Evolutionary conservation across 495 filamentous ascomycete species (phyloP).

Genomic region (Aspergillus leporis): DNA sequence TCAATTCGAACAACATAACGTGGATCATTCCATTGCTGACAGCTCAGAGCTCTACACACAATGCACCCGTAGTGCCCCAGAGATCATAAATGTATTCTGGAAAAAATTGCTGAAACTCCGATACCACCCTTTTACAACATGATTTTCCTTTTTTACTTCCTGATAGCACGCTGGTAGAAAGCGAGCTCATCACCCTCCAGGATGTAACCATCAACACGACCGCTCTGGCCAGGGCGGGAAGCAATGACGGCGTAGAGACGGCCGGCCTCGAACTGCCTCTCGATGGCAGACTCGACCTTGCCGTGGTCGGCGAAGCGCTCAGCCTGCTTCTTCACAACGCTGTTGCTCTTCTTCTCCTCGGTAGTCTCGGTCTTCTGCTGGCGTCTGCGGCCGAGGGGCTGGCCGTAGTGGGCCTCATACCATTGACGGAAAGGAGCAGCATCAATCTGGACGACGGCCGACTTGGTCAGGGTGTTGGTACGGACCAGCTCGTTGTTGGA

Average conservation of each 20-base stretch:
- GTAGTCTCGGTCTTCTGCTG: slow-evolving; percentile 71
- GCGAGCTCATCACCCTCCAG: slow-evolving; percentile 98
- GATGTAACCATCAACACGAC: slow-evolving; percentile 94
- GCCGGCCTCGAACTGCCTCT: slow-evolving; percentile 98
- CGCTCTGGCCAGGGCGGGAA: slow-evolving; percentile 92
- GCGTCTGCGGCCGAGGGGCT: slow-evolving; percentile 81
- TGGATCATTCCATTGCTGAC: slow-evolving; percentile 42
- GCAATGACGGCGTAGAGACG: slow-evolving; percentile 91
- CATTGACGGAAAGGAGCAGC: slow-evolving; percentile 98
- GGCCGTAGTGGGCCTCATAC: slow-evolving; percentile 99
- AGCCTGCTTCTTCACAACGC: slow-evolving; percentile 93
- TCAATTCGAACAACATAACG: slow-evolving; percentile 19
- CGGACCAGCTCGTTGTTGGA: slow-evolving; percentile 99
- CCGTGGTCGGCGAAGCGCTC: slow-evolving; percentile 73
- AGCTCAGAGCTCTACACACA: slow-evolving; percentile 48
- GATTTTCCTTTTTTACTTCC: slow-evolving; percentile 72
- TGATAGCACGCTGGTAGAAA: slow-evolving; percentile 98
- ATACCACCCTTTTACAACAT: slow-evolving; percentile 43
- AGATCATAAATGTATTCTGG: slow-evolving; percentile 42
- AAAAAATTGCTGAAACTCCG: slow-evolving; percentile 51
- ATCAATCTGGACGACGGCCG: slow-evolving; percentile 97
- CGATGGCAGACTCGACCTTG: slow-evolving; percentile 90
- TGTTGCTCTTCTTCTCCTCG: slow-evolving; percentile 89
- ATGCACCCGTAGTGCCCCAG: slow-evolving; percentile 44
- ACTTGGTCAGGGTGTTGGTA: slow-evolving; percentile 99